These are phyloP conservation scores for Fusarium abutilonis DNA, from an alignment of 2,329 filamentous ascomycete genomes.

Conservation along the genomic window DNA sequence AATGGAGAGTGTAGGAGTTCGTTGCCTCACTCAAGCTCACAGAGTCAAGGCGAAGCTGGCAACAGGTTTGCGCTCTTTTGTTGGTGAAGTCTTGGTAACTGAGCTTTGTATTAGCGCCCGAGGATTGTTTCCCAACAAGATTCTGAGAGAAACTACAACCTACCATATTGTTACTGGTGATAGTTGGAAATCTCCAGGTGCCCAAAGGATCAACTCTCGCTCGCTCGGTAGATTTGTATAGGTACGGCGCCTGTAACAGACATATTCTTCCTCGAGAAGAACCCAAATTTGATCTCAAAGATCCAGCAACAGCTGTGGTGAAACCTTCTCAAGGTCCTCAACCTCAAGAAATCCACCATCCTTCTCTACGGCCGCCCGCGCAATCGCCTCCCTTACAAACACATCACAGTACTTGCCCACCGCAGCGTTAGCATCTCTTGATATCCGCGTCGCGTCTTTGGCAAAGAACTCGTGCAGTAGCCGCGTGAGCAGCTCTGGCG, in stretches of 20 bases:
- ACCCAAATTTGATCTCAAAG: constrained; percentile 61
- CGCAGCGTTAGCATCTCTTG: constrained; percentile 78
- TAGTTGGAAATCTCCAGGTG: neutral
- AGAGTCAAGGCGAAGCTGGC: neutral
- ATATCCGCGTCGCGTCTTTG: constrained; percentile 75
- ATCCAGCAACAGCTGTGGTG: constrained; percentile 85
- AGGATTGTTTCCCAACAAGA: neutral
- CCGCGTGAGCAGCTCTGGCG: constrained; percentile 76
- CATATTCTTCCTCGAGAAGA: neutral
- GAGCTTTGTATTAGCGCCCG: neutral
- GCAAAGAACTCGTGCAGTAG: constrained; percentile 84
- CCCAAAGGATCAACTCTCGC: neutral
- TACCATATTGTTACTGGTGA: neutral
- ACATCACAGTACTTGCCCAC: constrained; percentile 89
- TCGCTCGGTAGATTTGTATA: neutral
- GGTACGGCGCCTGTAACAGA: neutral
- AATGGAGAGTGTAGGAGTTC: neutral
- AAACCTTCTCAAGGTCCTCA: constrained; percentile 89
- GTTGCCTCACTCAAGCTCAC: neutral
- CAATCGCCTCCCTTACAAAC: constrained; percentile 89
- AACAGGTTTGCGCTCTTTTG: neutral
- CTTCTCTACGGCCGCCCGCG: constrained; percentile 78
- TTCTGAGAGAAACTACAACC: neutral
- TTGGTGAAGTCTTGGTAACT: neutral
- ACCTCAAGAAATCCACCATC: constrained; percentile 79